Evolutionary conservation across 2,329 filamentous ascomycete species (phyloP), one percentile per base, ranked within the genome.

Genomic region (Colletotrichum lindemuthianum): DNA sequence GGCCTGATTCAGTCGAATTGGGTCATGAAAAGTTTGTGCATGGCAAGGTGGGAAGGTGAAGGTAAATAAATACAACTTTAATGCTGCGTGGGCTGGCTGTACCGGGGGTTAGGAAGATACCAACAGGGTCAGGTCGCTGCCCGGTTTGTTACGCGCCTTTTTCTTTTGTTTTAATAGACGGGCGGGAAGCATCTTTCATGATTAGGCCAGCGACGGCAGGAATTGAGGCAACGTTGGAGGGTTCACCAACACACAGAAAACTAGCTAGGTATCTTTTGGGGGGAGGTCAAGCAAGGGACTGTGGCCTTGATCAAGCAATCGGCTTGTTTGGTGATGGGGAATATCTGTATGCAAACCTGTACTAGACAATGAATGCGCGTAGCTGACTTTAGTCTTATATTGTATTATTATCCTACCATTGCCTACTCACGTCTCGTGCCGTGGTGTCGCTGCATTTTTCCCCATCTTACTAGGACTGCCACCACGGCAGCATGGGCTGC

Each of bases 61-160:
- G 66, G 60, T 67, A 68, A 65, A 60, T 67, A 68, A 52, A 68
- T 68, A 68, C 54, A 53, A 65, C 51, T 65, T 68, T 68, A 68
- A 68, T 68, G 67, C 45, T 59, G 52, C 41, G 44, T 24, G 24
- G 24, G 5, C 24, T 24, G 59, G 61, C 60, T 58, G 53, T 44
- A 41, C 44, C 43, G 60, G 60, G n/a, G 53, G 63, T 53, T 45
- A 55, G 59, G 59, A 50, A 65, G 58, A 65, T 65, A 65, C 63
- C 63, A 57, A 51, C 41, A 24, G 41, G 63, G 51, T 16, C 45
- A 52, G 59, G 51, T 47, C 57, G 63, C 52, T 59, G 13, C 63
- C 45, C 53, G 59, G 63, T 66, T 54, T 39, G 59, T 37, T 64
- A 66, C 33, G 24, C 49, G 59, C 53, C 48, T 53, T 53, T 66